phyloP scores from a whole-genome alignment of 2,329 filamentous ascomycete genomes.

The Botryosphaeria dothidea region DNA sequence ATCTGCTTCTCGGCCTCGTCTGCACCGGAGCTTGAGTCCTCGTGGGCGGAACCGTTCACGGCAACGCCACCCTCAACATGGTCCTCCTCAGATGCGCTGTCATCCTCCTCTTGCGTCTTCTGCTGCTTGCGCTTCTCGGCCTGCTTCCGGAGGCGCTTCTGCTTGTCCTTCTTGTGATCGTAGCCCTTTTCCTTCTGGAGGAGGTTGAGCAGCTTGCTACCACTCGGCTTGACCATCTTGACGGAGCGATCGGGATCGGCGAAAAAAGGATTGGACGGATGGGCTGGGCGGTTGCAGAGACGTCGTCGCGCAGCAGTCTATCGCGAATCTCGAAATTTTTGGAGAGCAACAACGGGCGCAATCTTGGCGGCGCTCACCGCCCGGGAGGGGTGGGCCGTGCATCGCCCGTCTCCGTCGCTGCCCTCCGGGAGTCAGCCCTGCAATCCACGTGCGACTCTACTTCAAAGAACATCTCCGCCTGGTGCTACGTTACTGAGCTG shows the following conservation, averaged over 20 bases:
- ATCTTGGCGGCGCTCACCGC: slow-evolving; percentile 33
- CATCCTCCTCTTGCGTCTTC: slow-evolving; percentile 47
- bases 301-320: slow-evolving; percentile 30
- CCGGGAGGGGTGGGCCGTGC: slow-evolving; percentile 30
- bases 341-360: slow-evolving; percentile 30
- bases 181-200: slow-evolving; percentile 60
- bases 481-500: not conserved
- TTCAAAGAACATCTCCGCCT: not conserved
- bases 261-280: slow-evolving; percentile 18
- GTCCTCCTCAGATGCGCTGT: slow-evolving; percentile 23
- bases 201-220: slow-evolving; percentile 58
- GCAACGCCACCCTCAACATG: slow-evolving; percentile 22
- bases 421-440: slow-evolving; percentile 3
- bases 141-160: slow-evolving; percentile 46
- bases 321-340: slow-evolving; percentile 35
- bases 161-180: slow-evolving; percentile 76
- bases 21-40: slow-evolving; percentile 32
- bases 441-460: not conserved
- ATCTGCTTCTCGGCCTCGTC: slow-evolving; percentile 39
- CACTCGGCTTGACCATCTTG: slow-evolving; percentile 51
- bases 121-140: slow-evolving; percentile 58
- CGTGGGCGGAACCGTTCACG: slow-evolving; percentile 19
- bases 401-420: not conserved
- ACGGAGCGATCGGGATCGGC: not conserved
- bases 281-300: not conserved